These are phyloP conservation scores for Scleroderma citrinum DNA, from an alignment of 768 basidiomycete species.

Conservation along the genomic window DNA sequence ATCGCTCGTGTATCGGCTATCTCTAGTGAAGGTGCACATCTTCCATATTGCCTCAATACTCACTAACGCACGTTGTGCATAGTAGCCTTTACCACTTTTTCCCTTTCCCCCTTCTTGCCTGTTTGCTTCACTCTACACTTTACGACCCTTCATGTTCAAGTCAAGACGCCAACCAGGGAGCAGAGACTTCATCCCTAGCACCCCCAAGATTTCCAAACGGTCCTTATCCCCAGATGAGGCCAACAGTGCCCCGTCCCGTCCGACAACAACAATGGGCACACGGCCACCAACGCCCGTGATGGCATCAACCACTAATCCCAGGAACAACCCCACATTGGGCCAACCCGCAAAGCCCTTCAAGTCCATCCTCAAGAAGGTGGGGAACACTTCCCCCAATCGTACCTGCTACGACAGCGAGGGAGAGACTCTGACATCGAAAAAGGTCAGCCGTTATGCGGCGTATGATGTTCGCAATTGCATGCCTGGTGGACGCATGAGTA, in stretches of 20 bases:
- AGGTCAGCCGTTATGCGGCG: slow-evolving; percentile 8
- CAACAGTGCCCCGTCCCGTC: slow-evolving; percentile 6
- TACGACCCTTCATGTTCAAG: slow-evolving; percentile 26
- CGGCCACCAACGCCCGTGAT: slow-evolving; percentile 17
- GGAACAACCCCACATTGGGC: slow-evolving; percentile 16
- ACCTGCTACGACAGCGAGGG: slow-evolving; percentile 28
- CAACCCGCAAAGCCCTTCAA: slow-evolving; percentile 19
- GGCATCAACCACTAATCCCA: slow-evolving; percentile 9
- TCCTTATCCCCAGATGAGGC: slow-evolving; percentile 16
- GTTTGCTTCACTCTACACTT: background rate
- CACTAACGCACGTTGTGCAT: background rate
- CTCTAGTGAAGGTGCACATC: slow-evolving; percentile 9
- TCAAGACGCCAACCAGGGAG: slow-evolving; percentile 11
- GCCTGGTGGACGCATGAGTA: slow-evolving; percentile 22
- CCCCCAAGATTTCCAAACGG: slow-evolving; percentile 15
- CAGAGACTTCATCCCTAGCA: slow-evolving; percentile 13
- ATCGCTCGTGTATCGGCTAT: slow-evolving; percentile 12
- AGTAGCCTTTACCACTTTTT: background rate
- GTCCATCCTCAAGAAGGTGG: slow-evolving; percentile 25
- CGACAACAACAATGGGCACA: slow-evolving; percentile 10
- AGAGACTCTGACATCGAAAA: slow-evolving; percentile 18
- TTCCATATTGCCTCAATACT: background rate
- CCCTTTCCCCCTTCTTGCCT: background rate
- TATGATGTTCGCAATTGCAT: slow-evolving; percentile 18
- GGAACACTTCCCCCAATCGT: slow-evolving; percentile 7